Percentiles rank a stretch among this genome's conserved stretches.
These are phyloP conservation scores for Xylariaceae sp. DNA, from an alignment of 2,329 filamentous ascomycete genomes.

Conservation along the genomic window DNA sequence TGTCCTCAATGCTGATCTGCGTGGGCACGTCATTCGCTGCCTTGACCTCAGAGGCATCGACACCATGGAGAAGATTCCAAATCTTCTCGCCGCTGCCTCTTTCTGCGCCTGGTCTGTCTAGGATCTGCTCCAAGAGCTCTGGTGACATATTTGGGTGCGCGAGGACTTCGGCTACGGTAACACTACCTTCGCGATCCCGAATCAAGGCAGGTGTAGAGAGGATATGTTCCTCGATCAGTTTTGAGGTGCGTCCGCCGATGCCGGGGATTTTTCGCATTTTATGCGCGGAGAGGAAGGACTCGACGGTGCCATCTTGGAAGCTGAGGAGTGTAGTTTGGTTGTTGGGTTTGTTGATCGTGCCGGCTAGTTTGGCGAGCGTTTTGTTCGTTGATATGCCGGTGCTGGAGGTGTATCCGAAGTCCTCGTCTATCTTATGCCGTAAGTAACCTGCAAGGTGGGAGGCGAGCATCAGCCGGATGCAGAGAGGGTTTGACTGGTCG, in stretches of 20 bases:
- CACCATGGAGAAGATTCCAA: slow-evolving; percentile 77
- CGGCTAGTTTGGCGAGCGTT: slow-evolving; percentile 77
- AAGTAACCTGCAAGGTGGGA: slow-evolving; percentile 78
- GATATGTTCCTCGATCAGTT: slow-evolving; percentile 61
- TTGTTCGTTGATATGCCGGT: slow-evolving; percentile 88
- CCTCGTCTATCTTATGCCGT: slow-evolving; percentile 65
- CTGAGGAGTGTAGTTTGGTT: slow-evolving; percentile 81
- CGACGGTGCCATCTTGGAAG: slow-evolving; percentile 53
- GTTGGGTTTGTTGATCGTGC: slow-evolving; percentile 79
- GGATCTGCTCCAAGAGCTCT: slow-evolving; percentile 60
- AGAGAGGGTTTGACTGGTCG: slow-evolving; percentile 39
- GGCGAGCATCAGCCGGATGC: slow-evolving; percentile 65
- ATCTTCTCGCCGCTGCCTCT: slow-evolving; percentile 67
- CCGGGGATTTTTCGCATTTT: slow-evolving; percentile 79
- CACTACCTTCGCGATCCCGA: slow-evolving; percentile 32
- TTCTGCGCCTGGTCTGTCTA: slow-evolving; percentile 66
- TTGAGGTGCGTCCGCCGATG: slow-evolving; percentile 75
- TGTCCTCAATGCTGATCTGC: slow-evolving; percentile 94
- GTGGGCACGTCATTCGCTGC: slow-evolving; percentile 68
- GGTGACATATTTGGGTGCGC: slow-evolving; percentile 59
- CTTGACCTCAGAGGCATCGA: slow-evolving; percentile 71
- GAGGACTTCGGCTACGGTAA: slow-evolving; percentile 66
- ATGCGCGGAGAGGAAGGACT: slow-evolving; percentile 68
- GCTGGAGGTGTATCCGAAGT: slow-evolving; percentile 81
- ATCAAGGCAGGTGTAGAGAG: slow-evolving; percentile 29